Conservation (phyloP, 2,329 filamentous ascomycete species). For the Aspergillus sp. region DNA sequence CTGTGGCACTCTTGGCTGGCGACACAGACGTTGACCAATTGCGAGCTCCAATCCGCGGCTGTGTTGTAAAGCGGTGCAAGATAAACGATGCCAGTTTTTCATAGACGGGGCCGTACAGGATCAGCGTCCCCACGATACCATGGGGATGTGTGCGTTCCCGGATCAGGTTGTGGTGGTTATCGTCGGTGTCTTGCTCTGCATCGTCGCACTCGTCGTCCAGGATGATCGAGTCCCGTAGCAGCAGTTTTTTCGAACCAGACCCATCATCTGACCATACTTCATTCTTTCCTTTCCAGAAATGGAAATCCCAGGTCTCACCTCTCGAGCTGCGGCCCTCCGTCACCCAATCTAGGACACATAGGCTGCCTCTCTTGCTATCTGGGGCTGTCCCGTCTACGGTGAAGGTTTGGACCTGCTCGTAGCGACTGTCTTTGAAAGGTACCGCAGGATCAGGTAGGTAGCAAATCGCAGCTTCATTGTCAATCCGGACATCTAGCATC, state of each 20-base stretch:
- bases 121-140: constrained; percentile 75
- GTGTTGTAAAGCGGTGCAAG: constrained; percentile 65
- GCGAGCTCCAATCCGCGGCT: constrained; percentile 75
- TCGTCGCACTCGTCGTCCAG: constrained; percentile 53
- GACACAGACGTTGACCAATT: constrained; percentile 53
- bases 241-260: constrained; percentile 49
- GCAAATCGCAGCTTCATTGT: constrained; percentile 46
- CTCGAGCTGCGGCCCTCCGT: constrained; percentile 77
- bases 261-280: constrained; percentile 54
- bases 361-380: constrained; percentile 40
- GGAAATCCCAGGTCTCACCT: constrained; percentile 82
- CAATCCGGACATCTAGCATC: constrained; percentile 44
- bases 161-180: constrained; percentile 20
- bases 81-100: constrained; percentile 64
- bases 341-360: constrained; percentile 92
- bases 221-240: constrained; percentile 80
- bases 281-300: constrained; percentile 73
- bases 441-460: constrained; percentile 88
- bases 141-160: constrained; percentile 63
- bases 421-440: constrained; percentile 76
- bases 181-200: constrained; percentile 14
- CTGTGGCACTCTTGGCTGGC: constrained; percentile 6
- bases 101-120: constrained; percentile 69
- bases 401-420: constrained; percentile 79
- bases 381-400: constrained; percentile 43